phyloP scores from a whole-genome alignment of 2,329 filamentous ascomycete species.

The Mycogone perniciosa region DNA sequence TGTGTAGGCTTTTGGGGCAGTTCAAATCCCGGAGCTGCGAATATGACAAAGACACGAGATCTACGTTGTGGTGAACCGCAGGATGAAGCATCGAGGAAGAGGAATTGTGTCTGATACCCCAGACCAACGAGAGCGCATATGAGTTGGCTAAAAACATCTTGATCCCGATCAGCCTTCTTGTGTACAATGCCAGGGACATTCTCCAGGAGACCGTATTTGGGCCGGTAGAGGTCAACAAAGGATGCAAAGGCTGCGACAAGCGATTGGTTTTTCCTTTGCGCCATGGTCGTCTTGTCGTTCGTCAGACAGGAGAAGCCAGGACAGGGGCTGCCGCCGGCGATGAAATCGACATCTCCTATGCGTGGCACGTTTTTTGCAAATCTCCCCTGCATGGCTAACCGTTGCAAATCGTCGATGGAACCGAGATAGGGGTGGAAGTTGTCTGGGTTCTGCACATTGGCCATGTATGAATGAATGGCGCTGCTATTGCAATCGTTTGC shows the following conservation, averaged over 20 bases:
- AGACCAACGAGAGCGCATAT: constrained; percentile 67
- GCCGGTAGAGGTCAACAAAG: constrained; percentile 67
- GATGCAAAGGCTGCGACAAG: constrained; percentile 71
- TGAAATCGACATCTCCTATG: constrained; percentile 60
- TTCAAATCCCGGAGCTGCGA: constrained; percentile 58
- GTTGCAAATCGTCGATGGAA: constrained; percentile 64
- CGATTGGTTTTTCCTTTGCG: constrained; percentile 64
- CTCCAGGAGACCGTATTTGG: constrained; percentile 69
- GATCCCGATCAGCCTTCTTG: constrained; percentile 35
- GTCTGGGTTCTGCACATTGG: constrained; percentile 46
- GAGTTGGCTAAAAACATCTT: constrained; percentile 67
- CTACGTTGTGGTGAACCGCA: constrained; percentile 61
- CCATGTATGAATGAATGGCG: constrained; percentile 68
- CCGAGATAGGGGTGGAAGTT: constrained; percentile 55
- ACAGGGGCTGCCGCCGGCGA: constrained; percentile 70
- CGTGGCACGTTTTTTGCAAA: constrained; percentile 43
- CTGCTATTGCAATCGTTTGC: constrained; percentile 59
- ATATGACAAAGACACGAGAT: constrained; percentile 62
- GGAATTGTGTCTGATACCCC: constrained; percentile 68
- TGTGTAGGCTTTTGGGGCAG: constrained; percentile 50
- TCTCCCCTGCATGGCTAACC: constrained; percentile 46
- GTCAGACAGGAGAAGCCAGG: constrained; percentile 68
- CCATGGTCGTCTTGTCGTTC: constrained; percentile 42
- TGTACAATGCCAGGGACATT: constrained; percentile 65
- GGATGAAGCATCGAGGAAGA: constrained; percentile 62